Conservation (phyloP, 2,329 filamentous ascomycete species). For the Fusarium kyushuense region DNA sequence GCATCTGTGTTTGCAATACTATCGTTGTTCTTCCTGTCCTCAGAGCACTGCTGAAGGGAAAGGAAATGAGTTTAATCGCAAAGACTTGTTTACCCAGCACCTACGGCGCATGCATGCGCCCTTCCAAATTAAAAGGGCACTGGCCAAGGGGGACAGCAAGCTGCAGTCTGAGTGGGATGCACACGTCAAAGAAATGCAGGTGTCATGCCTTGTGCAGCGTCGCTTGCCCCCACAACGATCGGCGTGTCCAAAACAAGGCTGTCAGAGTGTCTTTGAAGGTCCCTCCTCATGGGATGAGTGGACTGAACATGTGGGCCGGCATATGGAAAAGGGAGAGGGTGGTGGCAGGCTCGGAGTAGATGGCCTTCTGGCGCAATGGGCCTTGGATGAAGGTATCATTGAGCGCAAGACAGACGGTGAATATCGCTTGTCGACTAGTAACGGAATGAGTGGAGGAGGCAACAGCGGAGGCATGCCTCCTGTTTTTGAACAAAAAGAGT, state of each 20-base stretch:
- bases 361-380: slow-evolving; percentile 69
- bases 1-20: slow-evolving; percentile 79
- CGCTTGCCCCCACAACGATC: slow-evolving; percentile 78
- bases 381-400: slow-evolving; percentile 73
- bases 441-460: slow-evolving; percentile 42
- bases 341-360: slow-evolving; percentile 68
- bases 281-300: slow-evolving; percentile 85
- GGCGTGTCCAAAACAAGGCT: slow-evolving; percentile 78
- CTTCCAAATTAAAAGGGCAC: slow-evolving; percentile 69
- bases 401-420: slow-evolving; percentile 67
- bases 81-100: slow-evolving; percentile 96
- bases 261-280: slow-evolving; percentile 77
- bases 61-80: slow-evolving; percentile 86
- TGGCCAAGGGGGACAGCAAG: slow-evolving; percentile 69
- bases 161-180: slow-evolving; percentile 72
- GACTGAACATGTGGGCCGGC: slow-evolving; percentile 91
- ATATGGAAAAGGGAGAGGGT: slow-evolving; percentile 82
- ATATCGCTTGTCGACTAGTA: slow-evolving; percentile 61
- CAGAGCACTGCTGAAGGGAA: slow-evolving; percentile 66
- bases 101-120: slow-evolving; percentile 92
- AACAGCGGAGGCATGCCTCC: slow-evolving; percentile 32
- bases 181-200: slow-evolving; percentile 77
- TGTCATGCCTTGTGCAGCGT: slow-evolving; percentile 77
- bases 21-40: slow-evolving; percentile 72
- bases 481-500: slow-evolving; percentile 46